Evolutionary conservation across 345 rosid species (phyloP), one percentile per base, ranked within the genome.

Genomic region (Rhodamnia rubescens): DNA sequence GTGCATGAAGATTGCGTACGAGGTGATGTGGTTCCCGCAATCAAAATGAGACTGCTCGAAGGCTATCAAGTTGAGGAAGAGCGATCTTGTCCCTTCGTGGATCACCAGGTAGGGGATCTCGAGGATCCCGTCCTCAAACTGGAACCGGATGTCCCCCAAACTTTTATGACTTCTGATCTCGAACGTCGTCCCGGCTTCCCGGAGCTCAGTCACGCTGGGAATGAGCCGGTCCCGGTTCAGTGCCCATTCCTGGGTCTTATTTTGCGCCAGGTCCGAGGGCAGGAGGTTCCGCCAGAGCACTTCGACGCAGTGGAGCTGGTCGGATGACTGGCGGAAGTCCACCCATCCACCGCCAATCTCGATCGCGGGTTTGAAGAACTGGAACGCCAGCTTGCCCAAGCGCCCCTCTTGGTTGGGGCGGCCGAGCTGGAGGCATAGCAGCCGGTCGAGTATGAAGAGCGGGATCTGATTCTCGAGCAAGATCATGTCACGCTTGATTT

Each of bases 31-130:
- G 47, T 94, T 95, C 86, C 83, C 83, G 82, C 97, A 93, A 44
- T 92, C 92, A 11, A 95, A 86, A 85, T 95, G 98, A 16, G 98
- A 93, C 74, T 95, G 98, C 84, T 94, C 98, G 6, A 95, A 93
- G 14, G 98, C 96, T 18, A 97, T 95, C 13, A 94, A 95, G 55
- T n/a, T n/a, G n/a, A n/a, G n/a, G n/a, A n/a, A n/a, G n/a, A n/a
- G n/a, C n/a, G n/a, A n/a, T n/a, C n/a, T 95, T 95, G 99, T 97
- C 57, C 98, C 98, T 22, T 95, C 98, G 85, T 94, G 98, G 86
- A 94, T 92, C 85, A 91, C 90, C 53, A 96, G 91, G 27, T 95
- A 85, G 9, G 98, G 98, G 50, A 96, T 91, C 32, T 81, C 75
- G 24, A 96, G 92, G 40, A 89, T 89, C 50, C 98, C 97, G 61